phyloP scores from a whole-genome alignment of 139 green algal genomes.

The Chlorella sp. region DNA sequence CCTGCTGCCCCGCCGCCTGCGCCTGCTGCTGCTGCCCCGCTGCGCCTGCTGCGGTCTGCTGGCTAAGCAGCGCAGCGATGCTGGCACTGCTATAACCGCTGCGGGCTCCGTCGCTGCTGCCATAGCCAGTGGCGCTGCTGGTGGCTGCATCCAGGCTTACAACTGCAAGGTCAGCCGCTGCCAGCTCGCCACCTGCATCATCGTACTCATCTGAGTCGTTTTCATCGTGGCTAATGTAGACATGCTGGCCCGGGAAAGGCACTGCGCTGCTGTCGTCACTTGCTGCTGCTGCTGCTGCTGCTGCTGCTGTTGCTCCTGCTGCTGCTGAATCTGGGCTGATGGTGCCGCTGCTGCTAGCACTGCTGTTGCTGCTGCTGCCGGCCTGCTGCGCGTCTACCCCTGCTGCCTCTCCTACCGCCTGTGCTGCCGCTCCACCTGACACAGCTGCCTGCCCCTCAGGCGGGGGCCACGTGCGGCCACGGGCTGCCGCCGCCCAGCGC shows the following conservation, averaged over 20 bases:
- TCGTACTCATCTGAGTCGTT: slow-evolving; percentile 18
- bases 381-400: neutral
- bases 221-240: slow-evolving; percentile 24
- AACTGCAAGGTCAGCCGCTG: neutral
- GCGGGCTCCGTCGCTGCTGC: slow-evolving; percentile 23
- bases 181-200: neutral
- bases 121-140: neutral
- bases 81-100: slow-evolving; percentile 20
- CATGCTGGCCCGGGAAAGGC: slow-evolving; percentile 10
- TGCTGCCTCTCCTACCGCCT: neutral
- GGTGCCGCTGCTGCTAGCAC: neutral
- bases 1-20: neutral
- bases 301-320: neutral
- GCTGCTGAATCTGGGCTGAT: too few species aligned
- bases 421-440: neutral
- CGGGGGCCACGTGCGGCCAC: neutral
- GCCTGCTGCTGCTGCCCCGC: slow-evolving; percentile 23
- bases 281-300: neutral
- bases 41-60: neutral
- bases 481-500: slow-evolving; percentile 34
- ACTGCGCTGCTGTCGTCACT: neutral
- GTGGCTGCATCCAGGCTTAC: neutral
- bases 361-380: neutral
- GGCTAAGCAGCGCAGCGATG: neutral
- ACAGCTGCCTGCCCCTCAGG: neutral